Percentiles rank a stretch among this genome's conserved stretches.
These are phyloP conservation scores for Mucor lusitanicus DNA, from an alignment of 371 early-diverging fungal genomes.

Conservation along the genomic window DNA sequence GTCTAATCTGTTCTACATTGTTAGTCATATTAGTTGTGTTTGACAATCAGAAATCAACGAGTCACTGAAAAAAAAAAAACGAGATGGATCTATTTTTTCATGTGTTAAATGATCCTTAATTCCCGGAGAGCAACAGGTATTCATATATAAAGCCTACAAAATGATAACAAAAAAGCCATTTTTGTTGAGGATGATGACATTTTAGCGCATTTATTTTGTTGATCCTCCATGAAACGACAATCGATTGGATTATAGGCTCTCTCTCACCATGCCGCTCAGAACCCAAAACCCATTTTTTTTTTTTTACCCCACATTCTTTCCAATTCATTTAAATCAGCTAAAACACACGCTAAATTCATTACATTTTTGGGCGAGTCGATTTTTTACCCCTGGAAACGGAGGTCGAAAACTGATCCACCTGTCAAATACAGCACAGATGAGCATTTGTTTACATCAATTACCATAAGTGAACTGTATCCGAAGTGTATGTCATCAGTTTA, in stretches of 20 bases:
- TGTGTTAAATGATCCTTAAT: not conserved
- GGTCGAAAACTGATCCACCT: not conserved
- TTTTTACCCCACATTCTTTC: not conserved
- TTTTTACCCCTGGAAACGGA: not conserved
- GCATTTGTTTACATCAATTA: no score
- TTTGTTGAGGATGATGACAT: not conserved
- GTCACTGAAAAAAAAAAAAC: not conserved
- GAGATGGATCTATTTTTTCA: not conserved
- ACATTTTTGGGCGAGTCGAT: no score
- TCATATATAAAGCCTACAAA: not conserved
- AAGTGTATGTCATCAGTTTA: no score
- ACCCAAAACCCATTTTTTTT: not conserved
- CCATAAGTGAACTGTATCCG: no score
- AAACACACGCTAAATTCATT: not conserved
- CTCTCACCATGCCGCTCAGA: not conserved
- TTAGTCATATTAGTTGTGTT: not conserved
- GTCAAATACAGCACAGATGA: no score
- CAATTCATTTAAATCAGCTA: no score
- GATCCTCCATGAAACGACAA: no score
- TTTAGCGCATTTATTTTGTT: not conserved
- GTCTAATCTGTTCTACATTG: not conserved
- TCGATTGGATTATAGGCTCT: no score
- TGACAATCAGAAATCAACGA: not conserved
- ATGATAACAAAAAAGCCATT: not conserved
- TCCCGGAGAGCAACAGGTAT: not conserved